These are phyloP conservation scores for Malassezia slooffiae DNA, from an alignment of 1,284 basidiomycete genomes.

Conservation along the genomic window DNA sequence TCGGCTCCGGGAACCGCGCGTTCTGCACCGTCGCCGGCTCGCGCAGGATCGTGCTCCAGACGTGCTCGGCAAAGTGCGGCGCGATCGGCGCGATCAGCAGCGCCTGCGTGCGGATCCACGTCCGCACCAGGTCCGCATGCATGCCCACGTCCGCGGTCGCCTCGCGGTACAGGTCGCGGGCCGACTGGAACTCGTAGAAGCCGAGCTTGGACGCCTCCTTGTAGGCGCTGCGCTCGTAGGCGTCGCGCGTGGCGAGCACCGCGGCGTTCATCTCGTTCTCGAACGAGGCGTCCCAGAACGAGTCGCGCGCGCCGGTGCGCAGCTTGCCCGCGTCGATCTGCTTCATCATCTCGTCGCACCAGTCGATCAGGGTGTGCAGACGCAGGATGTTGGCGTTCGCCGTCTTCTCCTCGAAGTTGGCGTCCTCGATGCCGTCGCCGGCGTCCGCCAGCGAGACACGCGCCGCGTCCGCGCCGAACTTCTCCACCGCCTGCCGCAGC, in stretches of 20 bases:
- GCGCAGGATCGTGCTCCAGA: slow-evolving; percentile 64
- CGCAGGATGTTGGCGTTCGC: slow-evolving; percentile 95
- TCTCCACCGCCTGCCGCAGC: slow-evolving; percentile 40
- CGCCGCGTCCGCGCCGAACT: slow-evolving; percentile 87
- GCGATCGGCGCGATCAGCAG: slow-evolving; percentile 78
- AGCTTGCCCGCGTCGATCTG: slow-evolving; percentile 58
- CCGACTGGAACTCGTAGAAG: slow-evolving; percentile 87
- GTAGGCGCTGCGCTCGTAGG: slow-evolving; percentile 64
- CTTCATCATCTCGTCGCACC: slow-evolving; percentile 71
- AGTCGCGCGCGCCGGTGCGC: slow-evolving; percentile 51
- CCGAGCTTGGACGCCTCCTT: slow-evolving; percentile 90
- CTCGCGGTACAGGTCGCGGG: slow-evolving; percentile 92
- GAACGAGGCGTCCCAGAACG: slow-evolving; percentile 64
- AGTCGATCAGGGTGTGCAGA: slow-evolving; percentile 76
- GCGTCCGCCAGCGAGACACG: slow-evolving; percentile 87
- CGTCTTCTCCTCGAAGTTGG: slow-evolving; percentile 96
- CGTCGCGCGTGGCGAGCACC: slow-evolving; percentile 61
- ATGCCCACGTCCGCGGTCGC: slow-evolving; percentile 71
- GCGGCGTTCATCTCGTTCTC: slow-evolving; percentile 81
- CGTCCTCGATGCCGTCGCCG: slow-evolving; percentile 92
- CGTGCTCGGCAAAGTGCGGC: slow-evolving; percentile 87
- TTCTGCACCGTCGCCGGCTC: slow-evolving; percentile 68
- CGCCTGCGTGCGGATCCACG: slow-evolving; percentile 72
- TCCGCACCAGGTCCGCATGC: slow-evolving; percentile 62
- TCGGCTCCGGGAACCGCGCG: slow-evolving; percentile 61